Conservation (phyloP, 331 rosid species). For the Quercus tomentella region DNA sequence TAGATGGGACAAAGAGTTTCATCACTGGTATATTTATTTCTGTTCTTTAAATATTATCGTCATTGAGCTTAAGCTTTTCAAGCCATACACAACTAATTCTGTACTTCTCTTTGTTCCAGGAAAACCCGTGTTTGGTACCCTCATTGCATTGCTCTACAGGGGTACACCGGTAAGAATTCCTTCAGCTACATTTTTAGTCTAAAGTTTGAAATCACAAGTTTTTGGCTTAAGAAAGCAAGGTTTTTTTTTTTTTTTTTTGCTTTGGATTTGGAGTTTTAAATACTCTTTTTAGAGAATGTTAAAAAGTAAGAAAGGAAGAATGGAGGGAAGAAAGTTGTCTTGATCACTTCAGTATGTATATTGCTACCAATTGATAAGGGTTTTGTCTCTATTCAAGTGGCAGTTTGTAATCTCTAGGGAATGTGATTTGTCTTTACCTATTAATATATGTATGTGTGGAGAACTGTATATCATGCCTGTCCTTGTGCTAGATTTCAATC, state of each 20-base stretch:
- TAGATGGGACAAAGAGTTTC: slow-evolving; percentile 94
- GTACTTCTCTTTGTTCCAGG: slow-evolving; percentile 44
- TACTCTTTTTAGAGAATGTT: background rate
- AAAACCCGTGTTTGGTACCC: slow-evolving; percentile 92
- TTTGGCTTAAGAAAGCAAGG: background rate
- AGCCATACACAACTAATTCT: slow-evolving; percentile 2
- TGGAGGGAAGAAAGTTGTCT: background rate
- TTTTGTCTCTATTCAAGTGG: background rate
- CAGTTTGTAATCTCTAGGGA: background rate
- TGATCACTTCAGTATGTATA: background rate
- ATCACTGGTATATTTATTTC: slow-evolving; percentile 65
- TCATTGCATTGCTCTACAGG: slow-evolving; percentile 67
- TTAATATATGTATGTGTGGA: background rate
- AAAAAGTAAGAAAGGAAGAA: background rate
- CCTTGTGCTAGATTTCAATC: background rate
- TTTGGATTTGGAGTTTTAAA: background rate
- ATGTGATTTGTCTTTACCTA: background rate
- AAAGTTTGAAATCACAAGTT: background rate
- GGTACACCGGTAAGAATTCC: slow-evolving; percentile 69
- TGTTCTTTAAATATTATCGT: background rate
- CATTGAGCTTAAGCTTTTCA: background rate
- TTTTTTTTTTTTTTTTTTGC: background rate
- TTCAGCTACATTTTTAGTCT: slow-evolving; percentile 14
- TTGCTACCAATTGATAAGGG: background rate
- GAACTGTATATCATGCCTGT: background rate